Conservation (phyloP, 2,329 filamentous ascomycete species). For the Colletotrichum agaves region DNA sequence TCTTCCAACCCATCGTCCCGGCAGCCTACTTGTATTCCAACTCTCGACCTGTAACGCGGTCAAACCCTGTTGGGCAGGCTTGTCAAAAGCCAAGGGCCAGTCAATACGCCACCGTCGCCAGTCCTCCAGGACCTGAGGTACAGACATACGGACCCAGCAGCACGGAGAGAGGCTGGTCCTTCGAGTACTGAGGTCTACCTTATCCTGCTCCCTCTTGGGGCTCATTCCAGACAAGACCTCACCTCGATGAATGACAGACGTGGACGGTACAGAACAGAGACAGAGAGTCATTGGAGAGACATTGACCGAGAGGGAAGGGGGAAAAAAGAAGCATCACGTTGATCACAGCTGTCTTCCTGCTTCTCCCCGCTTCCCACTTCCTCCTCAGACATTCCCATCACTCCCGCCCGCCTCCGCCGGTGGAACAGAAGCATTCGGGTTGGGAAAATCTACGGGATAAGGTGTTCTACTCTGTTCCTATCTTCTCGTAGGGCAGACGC, state of each 20-base stretch:
- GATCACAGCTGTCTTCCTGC: conserved; percentile 32
- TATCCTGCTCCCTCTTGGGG: conserved; percentile 13
- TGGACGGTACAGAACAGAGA: conserved; percentile 22
- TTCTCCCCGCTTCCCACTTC: conserved; percentile 16
- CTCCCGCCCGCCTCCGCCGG: not conserved
- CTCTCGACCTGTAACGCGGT: conserved; percentile 29
- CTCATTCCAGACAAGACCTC: conserved; percentile 10
- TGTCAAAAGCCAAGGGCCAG: conserved; percentile 28
- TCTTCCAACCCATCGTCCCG: conserved; percentile 31
- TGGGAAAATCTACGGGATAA: not conserved
- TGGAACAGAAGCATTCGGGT: conserved; percentile 1
- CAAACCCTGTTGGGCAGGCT: conserved; percentile 20
- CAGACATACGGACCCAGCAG: conserved; percentile 8
- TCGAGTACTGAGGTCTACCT: conserved; percentile 11
- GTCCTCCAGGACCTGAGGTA: conserved; percentile 12
- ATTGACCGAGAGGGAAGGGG: conserved; percentile 27
- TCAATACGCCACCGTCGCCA: conserved; percentile 28
- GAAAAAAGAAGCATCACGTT: conserved; percentile 24
- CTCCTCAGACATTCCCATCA: conserved; percentile 29
- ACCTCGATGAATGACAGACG: conserved; percentile 13
- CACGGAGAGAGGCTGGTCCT: conserved; percentile 2
- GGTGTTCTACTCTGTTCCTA: not conserved
- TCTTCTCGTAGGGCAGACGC: conserved; percentile 26
- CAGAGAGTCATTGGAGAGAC: conserved; percentile 19
- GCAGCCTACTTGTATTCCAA: conserved; percentile 35